Evolutionary conservation across 2,329 filamentous ascomycete genomes (phyloP), one percentile per base, ranked within the genome.

Genomic region (Fusarium torulosum): DNA sequence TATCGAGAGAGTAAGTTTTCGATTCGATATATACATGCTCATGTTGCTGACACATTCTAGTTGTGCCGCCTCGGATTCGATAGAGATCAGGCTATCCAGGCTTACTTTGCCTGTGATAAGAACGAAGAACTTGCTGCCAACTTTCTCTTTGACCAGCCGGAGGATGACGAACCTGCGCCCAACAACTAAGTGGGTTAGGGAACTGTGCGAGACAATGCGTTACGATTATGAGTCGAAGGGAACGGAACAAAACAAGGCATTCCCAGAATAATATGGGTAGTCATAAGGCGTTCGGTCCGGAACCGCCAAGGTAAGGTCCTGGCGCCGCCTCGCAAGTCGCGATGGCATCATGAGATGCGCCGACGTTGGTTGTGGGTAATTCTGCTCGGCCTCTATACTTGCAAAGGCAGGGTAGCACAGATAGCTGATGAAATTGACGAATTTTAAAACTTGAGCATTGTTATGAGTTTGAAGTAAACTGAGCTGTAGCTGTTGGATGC

Each of bases 101-200:
- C 96, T 25, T 99, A 98, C 82, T 99, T 99, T 78, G 96, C 96
- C 33, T 99, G 96, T 80, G 96, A 99, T 81, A 99, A 98, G 87
- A 98, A 99, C 79, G 96, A 99, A 82, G 96, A 99, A 81, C 86
- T 99, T 51, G 96, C 96, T 1, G 96, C 96, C 68, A 99, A 99
- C 82, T 98, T 97, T 80, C 85, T 99, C 62, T 99, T 99, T 77
- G 96, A 99, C 74, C 94, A 98, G 81, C 94, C 94, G 11, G 94
- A 97, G 64, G 94, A 97, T 46, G 90, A 92, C 35, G 89, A 91
- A 59, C 81, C 83, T 31, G 75, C 79, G 11, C 77, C 80, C 63
- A 81, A 83, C 74, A 84, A 80, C 78, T 66, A 69, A 37, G 41
- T 40, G 37, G 59, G 33, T 33, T 35, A 43, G 37, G 56, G 41